Evolutionary conservation across 805 yeast species (phyloP), one percentile per base, ranked within the genome.

Genomic region (Ogataea trehalophila): DNA sequence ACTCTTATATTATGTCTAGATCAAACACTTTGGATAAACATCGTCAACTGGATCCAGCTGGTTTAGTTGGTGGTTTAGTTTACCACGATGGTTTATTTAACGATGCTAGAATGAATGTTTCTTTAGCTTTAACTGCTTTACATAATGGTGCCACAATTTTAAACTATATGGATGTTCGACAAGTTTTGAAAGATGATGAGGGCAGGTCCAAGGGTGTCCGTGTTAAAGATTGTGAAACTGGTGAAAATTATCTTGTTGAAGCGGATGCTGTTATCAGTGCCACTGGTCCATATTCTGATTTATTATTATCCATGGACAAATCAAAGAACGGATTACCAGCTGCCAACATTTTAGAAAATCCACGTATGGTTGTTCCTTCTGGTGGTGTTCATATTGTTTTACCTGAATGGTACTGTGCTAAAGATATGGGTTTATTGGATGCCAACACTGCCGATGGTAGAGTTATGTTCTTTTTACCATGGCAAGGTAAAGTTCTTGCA

Each of bases 401-500:
- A 54, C 98, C 98, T 22, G 95, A 91, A 56, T 91, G 79, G 75
- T 91, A 88, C 71, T 85, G 95, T 68, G 95, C 97, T 45, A 77
- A 78, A 63, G 82, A 82, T 54, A 79, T 88, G 77, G 98, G 98
- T 53, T 75, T 91, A 53, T 75, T 91, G 50, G 97, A 91, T 69
- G 96, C 97, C 41, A 78, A 87, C 41, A 91, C 98, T 42, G 74
- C 92, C 33, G 98, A 91, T 65, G 97, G 97, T 48, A 82, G 98
- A 69, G 97, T 91, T 45, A 87, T 92, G 86, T 91, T 91, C 72
- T 91, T 92, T 74, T 75, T 91, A 67, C 98, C 98, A 58, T 91
- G 97, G 97, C 97, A 90, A 73, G 96, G 97, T 6, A 87, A 90
- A 67, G 95, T 91, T 33, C 75, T 91, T 55, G 97, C 96, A 49